A percentile compares a stretch with the other conserved stretches of the same genome.
phyloP scores from a whole-genome alignment of 176 grass and related monocot genomes.

The Oryza officinalis region DNA sequence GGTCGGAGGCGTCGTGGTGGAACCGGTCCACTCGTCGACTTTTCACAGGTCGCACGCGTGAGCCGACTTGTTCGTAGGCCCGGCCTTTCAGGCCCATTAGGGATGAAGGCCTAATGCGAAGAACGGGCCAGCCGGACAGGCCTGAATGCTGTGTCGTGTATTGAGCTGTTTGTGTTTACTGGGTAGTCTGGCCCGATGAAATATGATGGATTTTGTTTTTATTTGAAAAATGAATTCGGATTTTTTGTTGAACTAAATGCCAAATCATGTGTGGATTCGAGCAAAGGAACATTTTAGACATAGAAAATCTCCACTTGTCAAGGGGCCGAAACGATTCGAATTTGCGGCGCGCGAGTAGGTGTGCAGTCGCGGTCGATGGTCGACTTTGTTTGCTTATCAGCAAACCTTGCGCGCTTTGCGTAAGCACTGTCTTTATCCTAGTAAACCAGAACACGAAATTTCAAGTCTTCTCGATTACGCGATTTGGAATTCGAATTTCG shows the following conservation, averaged over 20 bases:
- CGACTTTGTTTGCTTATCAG: neutral
- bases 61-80: neutral
- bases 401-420: neutral
- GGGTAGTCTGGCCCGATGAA: neutral
- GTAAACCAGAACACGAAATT: neutral
- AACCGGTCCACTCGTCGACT: slow-evolving; percentile 28
- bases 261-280: neutral
- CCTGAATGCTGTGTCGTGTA: neutral
- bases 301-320: neutral
- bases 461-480: neutral
- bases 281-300: neutral
- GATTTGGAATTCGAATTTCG: neutral
- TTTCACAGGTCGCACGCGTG: neutral
- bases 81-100: neutral
- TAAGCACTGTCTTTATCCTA: neutral
- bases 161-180: neutral
- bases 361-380: neutral
- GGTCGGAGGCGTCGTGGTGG: slow-evolving; percentile 24
- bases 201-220: neutral
- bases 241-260: neutral
- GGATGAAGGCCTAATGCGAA: accelerated
- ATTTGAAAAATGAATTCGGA: neutral
- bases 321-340: neutral
- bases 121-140: neutral
- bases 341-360: slow-evolving; percentile 21